phyloP scores from a whole-genome alignment of 2,329 filamentous ascomycete genomes.

The Stemphylium lycopersici region DNA sequence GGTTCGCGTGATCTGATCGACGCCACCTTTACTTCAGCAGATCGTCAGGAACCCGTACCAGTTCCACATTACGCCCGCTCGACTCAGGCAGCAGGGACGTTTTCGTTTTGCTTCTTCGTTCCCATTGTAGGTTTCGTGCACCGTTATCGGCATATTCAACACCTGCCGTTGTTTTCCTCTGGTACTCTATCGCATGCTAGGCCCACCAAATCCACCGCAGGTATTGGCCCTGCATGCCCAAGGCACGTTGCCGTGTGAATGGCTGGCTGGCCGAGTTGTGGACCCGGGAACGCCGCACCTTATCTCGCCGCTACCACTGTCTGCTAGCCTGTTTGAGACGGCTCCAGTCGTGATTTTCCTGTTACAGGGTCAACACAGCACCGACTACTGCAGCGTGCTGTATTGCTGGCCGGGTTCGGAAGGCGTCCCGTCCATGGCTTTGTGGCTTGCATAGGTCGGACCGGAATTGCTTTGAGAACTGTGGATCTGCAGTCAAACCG shows the following conservation, averaged over 20 bases:
- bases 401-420: constrained; percentile 8
- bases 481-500: constrained; percentile 2
- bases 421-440: constrained; percentile 9
- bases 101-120: neutral
- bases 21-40: neutral
- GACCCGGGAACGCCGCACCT: constrained; percentile 13
- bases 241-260: constrained; percentile 10
- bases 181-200: neutral
- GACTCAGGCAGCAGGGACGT: neutral
- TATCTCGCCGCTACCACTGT: constrained; percentile 7
- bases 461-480: constrained; percentile 9
- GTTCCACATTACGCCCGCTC: constrained; percentile 3
- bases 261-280: constrained; percentile 2
- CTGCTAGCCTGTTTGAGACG: constrained; percentile 10
- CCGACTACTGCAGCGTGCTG: constrained; percentile 5
- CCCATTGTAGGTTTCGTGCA: too few species aligned
- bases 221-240: constrained; percentile 7
- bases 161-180: neutral
- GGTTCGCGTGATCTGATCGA: constrained; percentile 1
- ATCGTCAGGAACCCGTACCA: constrained; percentile 13
- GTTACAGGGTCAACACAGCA: constrained; percentile 1
- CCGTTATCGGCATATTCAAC: neutral
- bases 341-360: constrained; percentile 1
- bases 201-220: neutral
- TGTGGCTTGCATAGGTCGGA: constrained; percentile 12